Evolutionary conservation across 768 basidiomycete genomes (phyloP).

Genomic region (Trametes villosa): DNA sequence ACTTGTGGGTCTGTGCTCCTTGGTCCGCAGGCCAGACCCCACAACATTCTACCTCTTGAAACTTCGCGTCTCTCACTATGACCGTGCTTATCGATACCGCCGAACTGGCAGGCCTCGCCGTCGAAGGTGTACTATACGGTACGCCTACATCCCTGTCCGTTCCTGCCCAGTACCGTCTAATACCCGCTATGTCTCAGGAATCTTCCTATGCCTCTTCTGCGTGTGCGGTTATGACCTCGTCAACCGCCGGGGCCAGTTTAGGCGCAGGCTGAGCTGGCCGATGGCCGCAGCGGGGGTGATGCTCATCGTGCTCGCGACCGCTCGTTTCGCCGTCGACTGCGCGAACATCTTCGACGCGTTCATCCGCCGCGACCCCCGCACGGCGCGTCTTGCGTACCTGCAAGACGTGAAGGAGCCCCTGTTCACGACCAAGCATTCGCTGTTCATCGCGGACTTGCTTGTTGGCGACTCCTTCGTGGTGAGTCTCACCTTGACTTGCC

Average conservation of each 20-base stretch:
- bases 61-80: neutral
- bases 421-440: slow-evolving; percentile 18
- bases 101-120: slow-evolving; percentile 19
- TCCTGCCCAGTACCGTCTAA: neutral
- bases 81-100: slow-evolving; percentile 14
- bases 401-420: slow-evolving; percentile 13
- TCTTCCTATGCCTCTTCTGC: slow-evolving; percentile 15
- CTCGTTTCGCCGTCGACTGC: slow-evolving; percentile 20
- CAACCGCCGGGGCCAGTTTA: neutral
- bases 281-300: slow-evolving; percentile 14
- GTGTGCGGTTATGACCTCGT: slow-evolving; percentile 14
- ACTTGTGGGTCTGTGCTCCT: neutral
- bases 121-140: slow-evolving; percentile 21
- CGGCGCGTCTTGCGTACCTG: slow-evolving; percentile 19
- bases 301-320: slow-evolving; percentile 23
- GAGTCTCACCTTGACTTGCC: neutral
- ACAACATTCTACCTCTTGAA: neutral
- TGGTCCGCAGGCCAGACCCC: no score
- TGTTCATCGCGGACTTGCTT: slow-evolving; percentile 12
- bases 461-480: slow-evolving; percentile 21
- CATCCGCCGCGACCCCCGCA: slow-evolving; percentile 8
- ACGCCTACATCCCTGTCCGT: neutral
- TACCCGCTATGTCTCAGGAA: neutral
- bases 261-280: slow-evolving; percentile 7
- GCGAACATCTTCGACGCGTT: slow-evolving; percentile 21